phyloP scores from a whole-genome alignment of 257 asterid species.

The Nicotiana noctiflora region DNA sequence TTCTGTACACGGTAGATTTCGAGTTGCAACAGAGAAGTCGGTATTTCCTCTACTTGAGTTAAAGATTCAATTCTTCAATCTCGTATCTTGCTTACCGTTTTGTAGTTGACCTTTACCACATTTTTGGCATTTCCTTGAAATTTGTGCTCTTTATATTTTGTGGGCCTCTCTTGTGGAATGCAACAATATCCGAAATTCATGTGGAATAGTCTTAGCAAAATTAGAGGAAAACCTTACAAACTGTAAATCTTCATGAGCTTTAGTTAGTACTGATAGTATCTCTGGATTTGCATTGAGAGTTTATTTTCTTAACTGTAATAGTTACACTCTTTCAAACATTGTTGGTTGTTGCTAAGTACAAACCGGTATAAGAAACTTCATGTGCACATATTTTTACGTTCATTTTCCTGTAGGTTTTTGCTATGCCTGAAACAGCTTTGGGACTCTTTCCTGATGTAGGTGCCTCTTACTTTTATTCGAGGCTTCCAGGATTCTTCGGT shows the following conservation, averaged over 20 bases:
- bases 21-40: conserved; percentile 87
- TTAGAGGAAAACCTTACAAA: neutral
- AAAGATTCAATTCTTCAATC: neutral
- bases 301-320: neutral
- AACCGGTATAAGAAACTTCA: neutral
- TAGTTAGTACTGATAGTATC: neutral
- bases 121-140: neutral
- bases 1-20: conserved; percentile 83
- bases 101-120: neutral
- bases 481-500: conserved; percentile 95
- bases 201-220: neutral
- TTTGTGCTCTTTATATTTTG: neutral
- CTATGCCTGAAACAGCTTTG: conserved; percentile 96
- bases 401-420: conserved; percentile 63
- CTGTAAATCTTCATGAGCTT: neutral
- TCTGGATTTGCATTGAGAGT: neutral
- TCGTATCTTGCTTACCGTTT: neutral
- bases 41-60: conserved; percentile 25
- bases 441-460: conserved; percentile 97
- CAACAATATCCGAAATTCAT: neutral
- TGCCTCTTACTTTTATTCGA: conserved; percentile 85
- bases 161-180: neutral
- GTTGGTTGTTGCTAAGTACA: neutral
- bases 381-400: conserved; percentile 1
- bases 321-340: neutral